Evolutionary conservation across 1,284 basidiomycete species (phyloP).

Genomic region (Pisolithus thermaeus): DNA sequence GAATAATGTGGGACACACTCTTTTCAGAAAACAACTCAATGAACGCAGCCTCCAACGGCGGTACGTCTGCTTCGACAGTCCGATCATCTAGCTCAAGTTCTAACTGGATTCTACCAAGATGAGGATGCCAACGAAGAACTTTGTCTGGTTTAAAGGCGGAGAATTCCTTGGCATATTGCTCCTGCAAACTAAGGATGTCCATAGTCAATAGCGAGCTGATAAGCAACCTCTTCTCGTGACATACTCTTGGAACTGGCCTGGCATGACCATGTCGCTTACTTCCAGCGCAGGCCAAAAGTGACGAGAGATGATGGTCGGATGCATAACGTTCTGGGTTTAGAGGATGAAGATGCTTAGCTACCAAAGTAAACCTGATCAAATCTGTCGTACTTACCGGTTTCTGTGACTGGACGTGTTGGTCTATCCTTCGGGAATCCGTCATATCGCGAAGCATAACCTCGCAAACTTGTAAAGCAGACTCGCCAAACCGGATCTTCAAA

Average conservation of each 20-base stretch:
- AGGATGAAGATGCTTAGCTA: neutral
- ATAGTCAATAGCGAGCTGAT: conserved; percentile 4
- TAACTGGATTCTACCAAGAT: conserved; percentile 77
- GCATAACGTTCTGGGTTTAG: conserved; percentile 55
- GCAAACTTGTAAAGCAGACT: conserved; percentile 84
- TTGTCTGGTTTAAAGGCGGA: conserved; percentile 85
- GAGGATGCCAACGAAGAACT: conserved; percentile 78
- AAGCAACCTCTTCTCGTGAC: conserved; percentile 18
- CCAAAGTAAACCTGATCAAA: neutral
- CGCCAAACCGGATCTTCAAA: conserved; percentile 90
- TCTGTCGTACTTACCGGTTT: conserved; percentile 42
- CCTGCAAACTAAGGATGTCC: conserved; percentile 52
- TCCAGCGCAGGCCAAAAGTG: conserved; percentile 91
- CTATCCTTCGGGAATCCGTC: conserved; percentile 85
- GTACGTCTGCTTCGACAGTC: conserved; percentile 68
- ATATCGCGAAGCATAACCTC: conserved; percentile 97
- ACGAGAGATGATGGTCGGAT: conserved; percentile 85
- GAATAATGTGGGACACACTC: conserved; percentile 31
- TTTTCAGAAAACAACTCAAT: conserved; percentile 80
- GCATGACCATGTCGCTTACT: conserved; percentile 67
- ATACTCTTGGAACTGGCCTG: conserved; percentile 76
- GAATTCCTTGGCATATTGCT: conserved; percentile 73
- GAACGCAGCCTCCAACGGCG: conserved; percentile 83
- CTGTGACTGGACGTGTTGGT: conserved; percentile 77
- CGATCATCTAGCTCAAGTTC: conserved; percentile 80